These are phyloP conservation scores for Malus orientalis DNA, from an alignment of 306 rosid genomes.

Conservation along the genomic window DNA sequence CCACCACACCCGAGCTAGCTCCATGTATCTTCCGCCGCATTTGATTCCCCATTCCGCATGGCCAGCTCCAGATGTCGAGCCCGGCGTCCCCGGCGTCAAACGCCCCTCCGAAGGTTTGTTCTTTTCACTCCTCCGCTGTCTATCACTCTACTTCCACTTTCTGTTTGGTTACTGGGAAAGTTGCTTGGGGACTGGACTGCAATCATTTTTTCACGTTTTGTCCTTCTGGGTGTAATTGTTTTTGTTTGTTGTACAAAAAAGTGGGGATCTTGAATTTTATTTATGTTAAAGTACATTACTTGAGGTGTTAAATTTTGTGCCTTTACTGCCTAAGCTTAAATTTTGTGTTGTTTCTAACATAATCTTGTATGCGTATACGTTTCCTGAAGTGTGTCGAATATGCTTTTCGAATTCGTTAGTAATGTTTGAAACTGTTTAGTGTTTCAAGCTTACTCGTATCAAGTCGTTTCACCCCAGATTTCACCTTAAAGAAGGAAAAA, in stretches of 20 bases:
- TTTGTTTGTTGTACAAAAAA: neutral
- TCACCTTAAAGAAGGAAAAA: neutral
- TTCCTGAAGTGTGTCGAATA: neutral
- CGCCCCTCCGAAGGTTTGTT: constrained; percentile 78
- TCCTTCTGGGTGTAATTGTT: neutral
- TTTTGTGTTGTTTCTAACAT: neutral
- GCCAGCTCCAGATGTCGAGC: constrained; percentile 39
- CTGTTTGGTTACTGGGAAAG: neutral
- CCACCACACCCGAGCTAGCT: neutral
- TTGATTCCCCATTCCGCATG: constrained; percentile 47
- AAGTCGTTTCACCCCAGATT: neutral
- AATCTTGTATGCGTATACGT: neutral
- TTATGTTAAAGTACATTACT: neutral
- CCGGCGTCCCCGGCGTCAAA: constrained; percentile 34
- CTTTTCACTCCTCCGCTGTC: neutral
- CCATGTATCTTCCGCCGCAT: constrained; percentile 28
- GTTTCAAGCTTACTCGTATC: neutral
- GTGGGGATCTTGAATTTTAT: neutral
- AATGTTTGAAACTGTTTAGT: neutral
- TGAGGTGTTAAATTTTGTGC: neutral
- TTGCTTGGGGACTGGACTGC: neutral
- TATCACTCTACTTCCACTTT: neutral
- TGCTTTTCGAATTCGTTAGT: neutral
- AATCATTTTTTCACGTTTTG: neutral
- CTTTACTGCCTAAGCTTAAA: neutral